These are phyloP conservation scores for Coniochaeta pulveracea DNA, from an alignment of 2,329 filamentous ascomycete species.

Conservation along the genomic window DNA sequence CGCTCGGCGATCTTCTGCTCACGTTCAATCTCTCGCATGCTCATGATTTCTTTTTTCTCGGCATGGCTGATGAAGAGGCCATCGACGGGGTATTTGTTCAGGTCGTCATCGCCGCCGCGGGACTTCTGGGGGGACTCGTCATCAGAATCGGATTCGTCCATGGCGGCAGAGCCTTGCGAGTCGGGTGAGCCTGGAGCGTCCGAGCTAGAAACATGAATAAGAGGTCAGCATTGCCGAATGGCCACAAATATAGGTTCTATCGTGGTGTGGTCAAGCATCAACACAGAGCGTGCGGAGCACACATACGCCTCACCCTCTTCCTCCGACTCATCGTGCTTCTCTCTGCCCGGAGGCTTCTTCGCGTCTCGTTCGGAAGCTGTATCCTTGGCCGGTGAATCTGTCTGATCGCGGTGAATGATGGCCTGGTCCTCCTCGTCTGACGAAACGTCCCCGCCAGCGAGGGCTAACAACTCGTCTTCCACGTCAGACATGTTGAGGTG, in stretches of 20 bases:
- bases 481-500: conserved; percentile 66
- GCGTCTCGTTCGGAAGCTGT: conserved; percentile 22
- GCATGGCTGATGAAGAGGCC: conserved; percentile 67
- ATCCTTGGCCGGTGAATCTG: conserved; percentile 17
- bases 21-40: conserved; percentile 79
- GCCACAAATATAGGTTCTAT: too few relatives aligned
- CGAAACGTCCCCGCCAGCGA: conserved; percentile 67
- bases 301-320: conserved; percentile 81
- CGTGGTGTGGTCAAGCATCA: too few relatives aligned
- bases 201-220: conserved; percentile 52
- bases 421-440: conserved; percentile 48
- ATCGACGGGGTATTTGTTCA: conserved; percentile 72
- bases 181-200: conserved; percentile 57
- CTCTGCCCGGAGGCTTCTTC: conserved; percentile 23
- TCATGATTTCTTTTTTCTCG: conserved; percentile 71
- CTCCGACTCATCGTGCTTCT: conserved; percentile 46
- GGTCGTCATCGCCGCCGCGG: conserved; percentile 40
- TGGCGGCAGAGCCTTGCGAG: conserved; percentile 72
- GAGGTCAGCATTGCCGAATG: too few relatives aligned
- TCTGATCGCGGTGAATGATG: conserved; percentile 36
- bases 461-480: conserved; percentile 85
- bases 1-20: conserved; percentile 86
- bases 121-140: conserved; percentile 42
- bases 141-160: conserved; percentile 85
- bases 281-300: too few relatives aligned